Conservation (phyloP, 73 alveolate genomes). For the Vitrella brassicaformis region DNA sequence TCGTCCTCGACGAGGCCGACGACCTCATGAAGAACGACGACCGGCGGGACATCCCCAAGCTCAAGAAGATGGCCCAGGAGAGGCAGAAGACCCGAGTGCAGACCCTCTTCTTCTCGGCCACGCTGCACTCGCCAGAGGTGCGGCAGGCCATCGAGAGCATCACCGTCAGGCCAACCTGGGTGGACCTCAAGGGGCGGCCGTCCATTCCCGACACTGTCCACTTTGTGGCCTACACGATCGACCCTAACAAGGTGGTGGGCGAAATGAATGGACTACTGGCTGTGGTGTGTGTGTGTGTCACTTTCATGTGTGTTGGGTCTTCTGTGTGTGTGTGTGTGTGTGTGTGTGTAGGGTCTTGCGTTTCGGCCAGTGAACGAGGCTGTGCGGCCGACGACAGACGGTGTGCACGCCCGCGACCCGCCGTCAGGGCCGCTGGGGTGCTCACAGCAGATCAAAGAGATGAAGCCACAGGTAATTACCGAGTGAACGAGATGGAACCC, state of each 20-base stretch:
- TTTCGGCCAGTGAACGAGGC: too few relatives aligned
- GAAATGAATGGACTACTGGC: too few relatives aligned
- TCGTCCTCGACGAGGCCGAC: constrained; percentile 39
- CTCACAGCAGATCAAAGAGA: constrained; percentile 27
- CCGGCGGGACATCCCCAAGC: constrained; percentile 4
- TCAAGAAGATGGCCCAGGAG: neutral
- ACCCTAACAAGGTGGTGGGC: too few relatives aligned
- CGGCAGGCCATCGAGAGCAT: constrained; percentile 23
- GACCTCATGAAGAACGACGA: constrained; percentile 36
- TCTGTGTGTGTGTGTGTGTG: neutral
- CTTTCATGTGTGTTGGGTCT: neutral
- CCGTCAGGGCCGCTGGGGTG: constrained; percentile 5
- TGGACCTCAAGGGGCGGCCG: constrained; percentile 36
- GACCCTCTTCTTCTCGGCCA: constrained; percentile 35
- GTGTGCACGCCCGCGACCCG: neutral
- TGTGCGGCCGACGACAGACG: constrained; percentile 1
- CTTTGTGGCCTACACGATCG: constrained; percentile 18
- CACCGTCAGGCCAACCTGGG: constrained; percentile 30
- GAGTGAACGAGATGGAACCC: too few relatives aligned
- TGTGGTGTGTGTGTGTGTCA: too few relatives aligned
- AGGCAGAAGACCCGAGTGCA: constrained; percentile 6
- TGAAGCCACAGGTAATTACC: constrained; percentile 31
- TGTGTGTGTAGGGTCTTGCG: too few relatives aligned
- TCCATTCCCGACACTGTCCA: constrained; percentile 36
- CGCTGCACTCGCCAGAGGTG: constrained; percentile 36